These are phyloP conservation scores for Fragaria iinumae DNA, from an alignment of 306 rosid species.

Conservation along the genomic window DNA sequence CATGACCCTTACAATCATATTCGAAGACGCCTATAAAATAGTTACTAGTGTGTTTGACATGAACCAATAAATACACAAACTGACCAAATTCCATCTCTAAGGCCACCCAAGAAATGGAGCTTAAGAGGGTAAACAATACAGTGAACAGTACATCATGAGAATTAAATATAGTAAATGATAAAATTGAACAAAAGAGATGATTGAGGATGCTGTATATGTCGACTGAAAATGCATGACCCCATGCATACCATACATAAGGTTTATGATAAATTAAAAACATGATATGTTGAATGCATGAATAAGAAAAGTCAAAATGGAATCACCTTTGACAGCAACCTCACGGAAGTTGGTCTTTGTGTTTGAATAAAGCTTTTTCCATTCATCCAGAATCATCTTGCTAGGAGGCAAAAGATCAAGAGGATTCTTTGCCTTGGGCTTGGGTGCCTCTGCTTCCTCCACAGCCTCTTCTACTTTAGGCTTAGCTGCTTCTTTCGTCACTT, in stretches of 20 bases:
- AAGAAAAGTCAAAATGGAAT: background rate
- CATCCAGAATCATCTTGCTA: constrained; percentile 82
- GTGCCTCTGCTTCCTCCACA: constrained; percentile 55
- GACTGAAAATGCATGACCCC: background rate
- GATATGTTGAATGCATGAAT: background rate
- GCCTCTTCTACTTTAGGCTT: constrained; percentile 46
- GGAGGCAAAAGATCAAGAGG: constrained; percentile 91
- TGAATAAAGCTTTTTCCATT: constrained; percentile 86
- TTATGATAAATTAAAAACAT: background rate
- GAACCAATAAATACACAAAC: background rate
- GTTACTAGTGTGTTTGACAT: background rate
- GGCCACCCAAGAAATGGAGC: background rate
- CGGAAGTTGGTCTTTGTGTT: constrained; percentile 88
- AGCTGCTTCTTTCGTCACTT: constrained; percentile 40
- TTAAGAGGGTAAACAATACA: background rate
- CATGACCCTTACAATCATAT: background rate
- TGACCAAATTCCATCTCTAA: background rate
- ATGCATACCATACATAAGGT: background rate
- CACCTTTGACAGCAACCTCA: constrained; percentile 88
- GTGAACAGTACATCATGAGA: background rate
- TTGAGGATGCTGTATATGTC: background rate
- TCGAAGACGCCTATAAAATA: too few species aligned
- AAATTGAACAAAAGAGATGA: background rate
- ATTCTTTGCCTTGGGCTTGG: constrained; percentile 83
- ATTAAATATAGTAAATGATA: background rate